Evolutionary conservation across 345 rosid species (phyloP).

Genomic region (Reutealis trisperma): DNA sequence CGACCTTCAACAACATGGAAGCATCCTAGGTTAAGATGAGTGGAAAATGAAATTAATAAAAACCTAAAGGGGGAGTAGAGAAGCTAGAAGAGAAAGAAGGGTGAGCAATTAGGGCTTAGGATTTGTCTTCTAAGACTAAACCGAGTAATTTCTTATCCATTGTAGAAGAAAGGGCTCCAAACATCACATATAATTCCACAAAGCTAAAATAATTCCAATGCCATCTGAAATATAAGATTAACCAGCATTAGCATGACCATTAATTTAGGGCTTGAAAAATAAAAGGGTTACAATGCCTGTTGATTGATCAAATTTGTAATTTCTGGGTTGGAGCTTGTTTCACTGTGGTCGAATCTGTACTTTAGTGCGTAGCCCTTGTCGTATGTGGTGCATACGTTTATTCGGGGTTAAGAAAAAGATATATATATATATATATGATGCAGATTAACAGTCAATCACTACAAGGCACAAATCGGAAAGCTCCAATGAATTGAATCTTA

Average conservation of each 20-base stretch:
- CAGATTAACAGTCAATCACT: background rate
- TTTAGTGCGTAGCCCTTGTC: background rate
- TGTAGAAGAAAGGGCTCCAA: background rate
- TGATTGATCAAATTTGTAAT: background rate
- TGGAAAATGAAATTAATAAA: background rate
- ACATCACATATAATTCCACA: background rate
- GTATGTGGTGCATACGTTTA: background rate
- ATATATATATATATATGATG: background rate
- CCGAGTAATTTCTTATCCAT: background rate
- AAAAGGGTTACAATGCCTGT: background rate
- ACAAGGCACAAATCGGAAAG: background rate
- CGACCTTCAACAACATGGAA: background rate
- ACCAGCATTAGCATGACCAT: background rate
- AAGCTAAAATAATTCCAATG: no score
- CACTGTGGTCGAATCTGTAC: background rate
- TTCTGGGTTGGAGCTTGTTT: background rate
- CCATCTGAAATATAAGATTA: background rate
- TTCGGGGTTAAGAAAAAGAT: background rate
- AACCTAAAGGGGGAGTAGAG: background rate
- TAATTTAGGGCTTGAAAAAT: background rate
- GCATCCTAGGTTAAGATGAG: background rate
- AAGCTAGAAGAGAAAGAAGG: conserved; percentile 6
- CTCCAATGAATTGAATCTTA: background rate
- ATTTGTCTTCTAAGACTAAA: background rate
- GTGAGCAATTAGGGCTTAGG: background rate